Conservation (phyloP, 305 asterid species). For the Fraxinus sp. region DNA sequence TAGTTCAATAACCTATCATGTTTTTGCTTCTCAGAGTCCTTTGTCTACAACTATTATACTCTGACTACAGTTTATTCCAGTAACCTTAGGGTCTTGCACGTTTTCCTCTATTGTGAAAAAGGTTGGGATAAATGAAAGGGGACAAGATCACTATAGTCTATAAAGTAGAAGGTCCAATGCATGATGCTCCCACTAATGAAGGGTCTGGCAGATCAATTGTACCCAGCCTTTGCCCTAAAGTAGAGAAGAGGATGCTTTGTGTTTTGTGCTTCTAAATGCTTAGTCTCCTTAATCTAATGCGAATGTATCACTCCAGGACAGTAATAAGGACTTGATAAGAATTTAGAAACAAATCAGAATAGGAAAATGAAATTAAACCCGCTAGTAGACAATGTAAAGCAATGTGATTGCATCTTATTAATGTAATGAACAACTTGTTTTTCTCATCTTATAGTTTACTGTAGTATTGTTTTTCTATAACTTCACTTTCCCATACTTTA, state of each 20-base stretch:
- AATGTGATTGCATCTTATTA: neutral
- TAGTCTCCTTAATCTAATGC: neutral
- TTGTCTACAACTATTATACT: neutral
- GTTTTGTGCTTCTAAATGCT: slow-evolving; percentile 3
- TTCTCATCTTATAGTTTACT: neutral
- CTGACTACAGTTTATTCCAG: neutral
- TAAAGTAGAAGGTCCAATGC: neutral
- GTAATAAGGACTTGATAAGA: neutral
- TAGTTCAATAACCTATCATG: slow-evolving; percentile 8
- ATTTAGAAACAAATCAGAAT: neutral
- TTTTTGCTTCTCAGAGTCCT: slow-evolving; percentile 19
- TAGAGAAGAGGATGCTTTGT: slow-evolving; percentile 10
- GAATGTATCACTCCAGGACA: neutral
- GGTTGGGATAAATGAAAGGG: neutral
- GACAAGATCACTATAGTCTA: neutral
- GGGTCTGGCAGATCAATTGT: neutral
- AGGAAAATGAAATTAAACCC: neutral
- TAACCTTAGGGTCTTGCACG: neutral
- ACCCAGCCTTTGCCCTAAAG: neutral
- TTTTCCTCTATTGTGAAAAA: neutral
- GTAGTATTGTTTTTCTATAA: neutral
- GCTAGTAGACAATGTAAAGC: neutral
- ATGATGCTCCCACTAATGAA: neutral
- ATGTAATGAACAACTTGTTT: neutral
- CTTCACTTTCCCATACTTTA: neutral